Evolutionary conservation across 2,329 filamentous ascomycete species (phyloP).

Genomic region (Ophiostoma sp.): DNA sequence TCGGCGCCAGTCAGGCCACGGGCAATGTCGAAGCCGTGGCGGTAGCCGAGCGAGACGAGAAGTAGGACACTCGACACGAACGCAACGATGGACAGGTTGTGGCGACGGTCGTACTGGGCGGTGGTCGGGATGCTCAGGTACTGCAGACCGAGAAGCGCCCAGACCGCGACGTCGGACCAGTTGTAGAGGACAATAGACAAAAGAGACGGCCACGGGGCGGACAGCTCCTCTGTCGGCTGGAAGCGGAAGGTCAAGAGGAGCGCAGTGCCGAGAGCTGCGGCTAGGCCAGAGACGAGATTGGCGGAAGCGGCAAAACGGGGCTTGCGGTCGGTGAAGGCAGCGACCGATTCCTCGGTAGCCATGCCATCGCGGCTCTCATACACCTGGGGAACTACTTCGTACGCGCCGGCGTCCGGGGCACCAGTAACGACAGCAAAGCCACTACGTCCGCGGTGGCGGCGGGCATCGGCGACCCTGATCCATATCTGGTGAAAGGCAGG

Average conservation of each 20-base stretch:
- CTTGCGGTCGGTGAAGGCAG: slow-evolving; percentile 31
- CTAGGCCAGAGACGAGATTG: slow-evolving; percentile 29
- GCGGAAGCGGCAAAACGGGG: slow-evolving; percentile 30
- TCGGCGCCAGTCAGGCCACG: slow-evolving; percentile 23
- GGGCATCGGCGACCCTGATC: slow-evolving; percentile 22
- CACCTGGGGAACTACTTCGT: slow-evolving; percentile 28
- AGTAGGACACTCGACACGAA: slow-evolving; percentile 29
- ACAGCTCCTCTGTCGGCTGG: not conserved
- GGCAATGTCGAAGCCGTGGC: slow-evolving; percentile 30
- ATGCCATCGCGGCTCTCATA: slow-evolving; percentile 34
- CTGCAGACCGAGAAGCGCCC: slow-evolving; percentile 31
- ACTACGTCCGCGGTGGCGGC: slow-evolving; percentile 17
- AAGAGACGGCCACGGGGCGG: not conserved
- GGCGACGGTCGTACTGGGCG: slow-evolving; percentile 30
- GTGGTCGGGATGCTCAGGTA: slow-evolving; percentile 30
- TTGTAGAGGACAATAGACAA: slow-evolving; percentile 18
- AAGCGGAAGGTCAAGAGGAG: slow-evolving; percentile 24
- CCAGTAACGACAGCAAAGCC: slow-evolving; percentile 11
- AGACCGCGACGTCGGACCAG: slow-evolving; percentile 29
- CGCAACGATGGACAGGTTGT: slow-evolving; percentile 29
- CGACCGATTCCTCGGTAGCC: slow-evolving; percentile 33
- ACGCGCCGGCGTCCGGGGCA: slow-evolving; percentile 20
- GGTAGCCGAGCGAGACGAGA: slow-evolving; percentile 28
- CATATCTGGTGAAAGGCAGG: slow-evolving; percentile 26
- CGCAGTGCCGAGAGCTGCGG: slow-evolving; percentile 28